Base-by-base conservation (phyloP, 1,139 yeast species). In the Magnusiomyces ingens region DNA sequence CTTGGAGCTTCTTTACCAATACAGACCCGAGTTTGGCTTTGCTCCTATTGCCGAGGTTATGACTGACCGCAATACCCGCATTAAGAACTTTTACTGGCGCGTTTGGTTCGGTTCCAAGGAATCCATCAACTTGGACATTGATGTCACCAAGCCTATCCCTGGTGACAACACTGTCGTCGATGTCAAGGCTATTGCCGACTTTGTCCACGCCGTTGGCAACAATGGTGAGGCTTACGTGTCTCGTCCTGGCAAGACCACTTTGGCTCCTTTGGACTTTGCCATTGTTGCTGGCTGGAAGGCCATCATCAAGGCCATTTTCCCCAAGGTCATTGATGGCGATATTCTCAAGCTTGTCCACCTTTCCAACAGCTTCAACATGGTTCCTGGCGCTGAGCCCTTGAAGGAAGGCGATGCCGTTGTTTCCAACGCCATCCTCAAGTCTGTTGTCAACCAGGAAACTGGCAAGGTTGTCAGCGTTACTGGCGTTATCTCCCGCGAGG, bases 191-290 rank as follows among this genome's bases (percentile, higher is more conserved):
- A 87, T 93, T 68, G 80, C 91, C 60, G 96, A 91, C 71, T 89
- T 93, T 70, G 91, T 96, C 44, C 97, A 91, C 65, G 97, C 98
- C 58, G 88, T 93, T 70, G 97, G 97, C 65, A 93, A 93, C 80
- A 86, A 86, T 63, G 90, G 96, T 72, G 98, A 91, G 73, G 96
- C 95, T 55, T 93, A 90, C 64, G 96, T 91, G 59, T 79, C 84
- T 58, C 84, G 96, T 76, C 81, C 88, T 52, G 95, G 95, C 62
- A 85, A 87, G 73, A 79, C 78, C 51, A 83, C 90, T 57, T 78
- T 82, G 64, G 99, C 99, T 52, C 99, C 99, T 66, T 93, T 93
- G 98, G 99, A 93, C 76, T 94, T 91, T 68, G 98, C 99, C 52
- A 93, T 93, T 71, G 98, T 94, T 57, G 81, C 91, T 65, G 99